These are phyloP conservation scores for Yarrowia sp. DNA, from an alignment of 805 yeast species.

Conservation along the genomic window DNA sequence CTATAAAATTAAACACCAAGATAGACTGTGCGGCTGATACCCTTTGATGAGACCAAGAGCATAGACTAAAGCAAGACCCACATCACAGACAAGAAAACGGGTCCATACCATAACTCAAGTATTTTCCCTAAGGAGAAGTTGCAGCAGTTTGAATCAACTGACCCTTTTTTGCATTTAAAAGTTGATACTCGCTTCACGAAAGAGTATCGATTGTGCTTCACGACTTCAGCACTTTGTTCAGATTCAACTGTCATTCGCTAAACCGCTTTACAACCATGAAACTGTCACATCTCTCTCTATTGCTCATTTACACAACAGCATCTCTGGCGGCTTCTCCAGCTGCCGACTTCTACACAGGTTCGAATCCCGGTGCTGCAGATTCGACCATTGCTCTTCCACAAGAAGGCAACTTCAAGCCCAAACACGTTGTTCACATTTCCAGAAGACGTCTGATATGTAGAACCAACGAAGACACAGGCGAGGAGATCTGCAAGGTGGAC, in stretches of 20 bases:
- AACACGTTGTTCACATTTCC: constrained; percentile 15
- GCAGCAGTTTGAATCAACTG: background rate
- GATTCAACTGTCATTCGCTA: no score
- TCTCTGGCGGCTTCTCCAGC: background rate
- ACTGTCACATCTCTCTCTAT: constrained; percentile 1
- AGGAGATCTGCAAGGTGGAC: constrained; percentile 35
- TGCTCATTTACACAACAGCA: constrained; percentile 2
- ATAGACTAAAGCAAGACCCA: constrained; percentile 8
- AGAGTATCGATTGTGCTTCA: no score
- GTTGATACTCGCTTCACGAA: background rate
- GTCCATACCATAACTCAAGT: constrained; percentile 18
- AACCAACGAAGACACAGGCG: constrained; percentile 27
- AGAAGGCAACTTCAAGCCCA: constrained; percentile 5
- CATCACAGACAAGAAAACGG: background rate
- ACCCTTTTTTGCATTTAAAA: background rate
- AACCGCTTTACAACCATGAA: background rate
- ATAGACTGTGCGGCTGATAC: constrained; percentile 21
- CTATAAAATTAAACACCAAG: constrained; percentile 18
- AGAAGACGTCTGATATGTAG: constrained; percentile 18
- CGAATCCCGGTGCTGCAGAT: constrained; percentile 8
- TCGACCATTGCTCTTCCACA: background rate
- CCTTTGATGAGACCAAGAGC: constrained; percentile 8
- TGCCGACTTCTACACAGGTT: constrained; percentile 12
- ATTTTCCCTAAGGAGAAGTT: constrained; percentile 6
- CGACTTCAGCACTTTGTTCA: no score